A percentile compares a stretch with the other conserved stretches of the same genome.
These are phyloP conservation scores for Nitzschia sp. DNA, from an alignment of 108 stramenopile species.

Conservation along the genomic window DNA sequence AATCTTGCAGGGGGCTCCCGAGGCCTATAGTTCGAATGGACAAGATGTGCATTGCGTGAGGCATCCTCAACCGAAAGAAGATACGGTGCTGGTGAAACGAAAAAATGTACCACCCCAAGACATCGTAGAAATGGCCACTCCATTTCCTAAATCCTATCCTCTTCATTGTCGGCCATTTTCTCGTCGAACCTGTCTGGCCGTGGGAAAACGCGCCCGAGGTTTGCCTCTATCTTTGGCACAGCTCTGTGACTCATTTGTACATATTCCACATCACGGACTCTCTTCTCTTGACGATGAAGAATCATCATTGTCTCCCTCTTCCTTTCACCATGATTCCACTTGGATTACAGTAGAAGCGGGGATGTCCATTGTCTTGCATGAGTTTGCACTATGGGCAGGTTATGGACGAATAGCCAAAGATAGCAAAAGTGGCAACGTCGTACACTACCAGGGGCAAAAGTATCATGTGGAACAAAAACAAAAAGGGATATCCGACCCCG, in stretches of 20 bases:
- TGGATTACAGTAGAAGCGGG: constrained; percentile 63
- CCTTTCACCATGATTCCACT: neutral
- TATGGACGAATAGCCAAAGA: constrained; percentile 36
- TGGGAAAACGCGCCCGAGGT: constrained; percentile 41
- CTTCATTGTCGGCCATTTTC: constrained; percentile 18
- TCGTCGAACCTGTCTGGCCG: constrained; percentile 17
- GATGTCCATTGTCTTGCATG: constrained; percentile 74
- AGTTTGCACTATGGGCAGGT: constrained; percentile 59
- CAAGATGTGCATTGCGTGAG: neutral
- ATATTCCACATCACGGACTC: constrained; percentile 57
- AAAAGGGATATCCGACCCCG: constrained; percentile 16
- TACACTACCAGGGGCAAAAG: constrained; percentile 49
- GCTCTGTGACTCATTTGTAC: constrained; percentile 67
- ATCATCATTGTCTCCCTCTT: neutral
- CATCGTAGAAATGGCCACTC: neutral
- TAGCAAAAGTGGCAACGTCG: neutral
- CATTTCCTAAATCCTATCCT: constrained; percentile 11
- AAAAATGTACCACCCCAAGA: neutral
- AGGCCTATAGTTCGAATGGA: constrained; percentile 12
- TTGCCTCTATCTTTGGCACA: constrained; percentile 57
- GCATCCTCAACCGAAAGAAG: neutral
- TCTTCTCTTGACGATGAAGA: neutral
- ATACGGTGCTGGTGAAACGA: neutral
- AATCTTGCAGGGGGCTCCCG: constrained; percentile 19
- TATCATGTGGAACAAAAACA: constrained; percentile 34